Base-by-base conservation (phyloP, 148 eudicot species). In the Chenopodium quinoa region DNA sequence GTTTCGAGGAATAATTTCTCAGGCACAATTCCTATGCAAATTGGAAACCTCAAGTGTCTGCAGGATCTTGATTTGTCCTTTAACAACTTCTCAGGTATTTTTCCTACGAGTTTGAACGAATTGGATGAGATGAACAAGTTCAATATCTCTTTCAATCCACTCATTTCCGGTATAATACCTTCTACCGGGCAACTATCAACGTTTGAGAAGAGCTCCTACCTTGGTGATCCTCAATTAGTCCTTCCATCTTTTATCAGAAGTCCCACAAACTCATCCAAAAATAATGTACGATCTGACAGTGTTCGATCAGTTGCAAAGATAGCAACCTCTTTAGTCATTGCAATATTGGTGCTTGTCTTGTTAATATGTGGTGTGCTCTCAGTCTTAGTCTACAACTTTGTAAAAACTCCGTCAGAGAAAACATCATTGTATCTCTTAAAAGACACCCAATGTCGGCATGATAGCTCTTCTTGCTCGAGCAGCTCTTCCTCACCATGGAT, bases 1-100 rank as follows among this genome's bases (percentile, higher is more conserved):
- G 83, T 93, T 20, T 83, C 99, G 0, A 75, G 78, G 48, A 96
- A 96, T 82, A 80, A 71, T 27, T 89, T 96, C 48, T 90, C 94
- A 0, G 97, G 97, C 58, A 75, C 10, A 20, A 91, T 96, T 72
- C 99, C 99, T 0, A 25, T 12, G 9, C 77, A 85, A 79, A 86
- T 96, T 52, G 94, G 97, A 56, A 77, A 84, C 73, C 83, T 96
- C 50, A 86, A 83, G 81, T 96, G 99, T 90, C 81, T 96, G 77
- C 88, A 83, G 77, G 90, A 87, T 80, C 97, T 96, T 48, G 99
- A 96, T 85, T 48, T 96, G 81, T 96, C 99, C 8, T 86, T 65
- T 75, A 96, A 96, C 84, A 96, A 96, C 67, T 96, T 93, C 86
- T 96, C 99, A 0, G 99, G 99, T 17, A 50, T 65, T 46, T 93